Base-by-base conservation (phyloP, 306 rosid species). In the Gleditsia sinensis region DNA sequence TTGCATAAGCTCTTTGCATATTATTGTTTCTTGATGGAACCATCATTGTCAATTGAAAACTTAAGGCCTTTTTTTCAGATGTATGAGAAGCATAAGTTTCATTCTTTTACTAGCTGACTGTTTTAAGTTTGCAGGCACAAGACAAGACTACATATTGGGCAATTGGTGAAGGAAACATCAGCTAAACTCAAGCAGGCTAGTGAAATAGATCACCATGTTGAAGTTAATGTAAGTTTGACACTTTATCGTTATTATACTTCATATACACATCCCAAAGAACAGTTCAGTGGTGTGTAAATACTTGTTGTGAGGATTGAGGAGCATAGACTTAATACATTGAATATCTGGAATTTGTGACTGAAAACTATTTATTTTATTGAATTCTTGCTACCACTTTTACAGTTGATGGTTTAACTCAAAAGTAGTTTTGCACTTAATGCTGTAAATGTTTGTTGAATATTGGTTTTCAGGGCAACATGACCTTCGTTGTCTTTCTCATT, bases 161-260 rank as follows among this genome's bases (percentile, higher is more conserved):
- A 91, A 58, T 78, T 94, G 88, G 98, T 94, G 82, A 94, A 91
- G 80, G 96, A 89, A 74, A 94, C 98, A 7, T 94, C 98, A 0
- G 90, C 90, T 43, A 94, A 84, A 70, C 98, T 94, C 75, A 94
- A 94, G 71, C 92, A 82, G 86, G 98, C 97, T 14, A 91, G 96
- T 70, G 98, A 94, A 32, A 85, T 91, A 75, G 98, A 94, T 89
- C 97, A 94, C 76, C 85, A 80, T 16, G 80, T 61, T 67, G 88
- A 78, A 57, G 90, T 86, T 39, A 88, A 88, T 63, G 97, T 91
- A 88, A 87, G 91, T 82, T 68, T 69, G 62, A 43, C 48, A 16
- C 64, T 14, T 21, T 74, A 23, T 39, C 54, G 11, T 57, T 14
- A 1, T 37, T 71, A 19, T 39, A 40, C 37, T 62, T n/a, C 11